Evolutionary conservation across 345 rosid genomes (phyloP), one percentile per base, ranked within the genome.

Genomic region (Cochlearia excelsa): DNA sequence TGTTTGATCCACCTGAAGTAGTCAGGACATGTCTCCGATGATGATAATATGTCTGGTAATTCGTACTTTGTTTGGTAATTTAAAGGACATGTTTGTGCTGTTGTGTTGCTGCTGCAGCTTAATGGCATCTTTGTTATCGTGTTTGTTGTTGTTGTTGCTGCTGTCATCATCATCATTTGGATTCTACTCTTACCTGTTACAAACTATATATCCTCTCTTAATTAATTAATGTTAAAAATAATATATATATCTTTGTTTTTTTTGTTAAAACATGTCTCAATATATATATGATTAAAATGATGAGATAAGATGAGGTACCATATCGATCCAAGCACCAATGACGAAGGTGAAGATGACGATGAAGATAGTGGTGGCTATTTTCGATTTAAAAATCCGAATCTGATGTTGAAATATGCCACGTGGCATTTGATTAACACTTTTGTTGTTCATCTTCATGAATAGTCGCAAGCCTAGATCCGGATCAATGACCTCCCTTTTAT

Each of bases 1-100:
- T 75, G 72, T 42, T 76, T 77, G 63, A 85, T 85, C 88, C 87
- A 85, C 16, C 76, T 66, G 78, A 85, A 85, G 78, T 83, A 80
- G 41, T 79, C 81, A 1, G 93, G 87, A 53, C 93, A 85, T 1
- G 79, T 43, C 6, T 57, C 43, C 6, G 68, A 10, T 54, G 66
- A 51, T 7, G 46, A 16, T 16, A 16, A 57, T 9, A n/a, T 66
- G 5, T 1, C 3, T 57, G 45, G 51, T 16, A 16, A 16, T 49
- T 42, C 9, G 26, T 50, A 50, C 5, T 7, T 4, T 10, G 0
- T 38, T 6, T 72, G 59, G 10, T 72, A 65, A 33, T 65, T 73
- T 27, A n/a, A 23, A 1, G 66, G 70, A 43, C 84, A 82, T 50
- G 49, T 57, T 66, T 57, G 62, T 63, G 71, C 47, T 2, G 42